phyloP scores from a whole-genome alignment of 2,329 filamentous ascomycete genomes.

The Penicillium concentricum region DNA sequence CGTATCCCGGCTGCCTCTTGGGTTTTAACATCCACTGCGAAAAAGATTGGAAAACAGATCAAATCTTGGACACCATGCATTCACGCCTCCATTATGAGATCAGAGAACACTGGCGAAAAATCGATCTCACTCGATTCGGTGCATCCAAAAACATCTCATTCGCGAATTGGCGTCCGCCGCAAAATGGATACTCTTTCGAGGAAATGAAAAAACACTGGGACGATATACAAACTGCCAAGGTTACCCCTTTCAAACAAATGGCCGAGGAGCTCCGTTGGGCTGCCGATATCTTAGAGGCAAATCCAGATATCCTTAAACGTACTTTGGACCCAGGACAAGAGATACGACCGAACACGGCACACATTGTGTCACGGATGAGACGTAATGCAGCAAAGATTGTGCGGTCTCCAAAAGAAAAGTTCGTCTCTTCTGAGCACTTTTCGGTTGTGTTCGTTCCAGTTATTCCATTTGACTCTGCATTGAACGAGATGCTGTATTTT shows the following conservation, averaged over 20 bases:
- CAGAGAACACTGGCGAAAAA: neutral
- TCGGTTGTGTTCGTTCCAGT: too few species aligned
- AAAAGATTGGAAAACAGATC: too few species aligned
- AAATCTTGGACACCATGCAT: neutral
- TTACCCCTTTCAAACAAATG: neutral
- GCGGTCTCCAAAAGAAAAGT: too few species aligned
- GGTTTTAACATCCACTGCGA: too few species aligned
- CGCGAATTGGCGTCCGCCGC: too few species aligned
- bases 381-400: too few species aligned
- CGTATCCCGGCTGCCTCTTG: too few species aligned
- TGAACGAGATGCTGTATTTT: too few species aligned
- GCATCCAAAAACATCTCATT: neutral
- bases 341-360: constrained; percentile 13
- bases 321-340: constrained; percentile 16
- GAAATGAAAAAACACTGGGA: constrained; percentile 2
- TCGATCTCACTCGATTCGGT: neutral
- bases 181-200: neutral
- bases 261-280: constrained; percentile 11
- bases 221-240: constrained; percentile 8
- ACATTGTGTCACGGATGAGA: constrained; percentile 6
- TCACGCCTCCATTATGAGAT: neutral
- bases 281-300: constrained; percentile 19
- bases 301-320: constrained; percentile 23
- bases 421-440: too few species aligned
- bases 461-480: too few species aligned